Evolutionary conservation across 2,329 filamentous ascomycete genomes (phyloP), one percentile per base, ranked within the genome.

Genomic region (Furcasterigmium furcatum): DNA sequence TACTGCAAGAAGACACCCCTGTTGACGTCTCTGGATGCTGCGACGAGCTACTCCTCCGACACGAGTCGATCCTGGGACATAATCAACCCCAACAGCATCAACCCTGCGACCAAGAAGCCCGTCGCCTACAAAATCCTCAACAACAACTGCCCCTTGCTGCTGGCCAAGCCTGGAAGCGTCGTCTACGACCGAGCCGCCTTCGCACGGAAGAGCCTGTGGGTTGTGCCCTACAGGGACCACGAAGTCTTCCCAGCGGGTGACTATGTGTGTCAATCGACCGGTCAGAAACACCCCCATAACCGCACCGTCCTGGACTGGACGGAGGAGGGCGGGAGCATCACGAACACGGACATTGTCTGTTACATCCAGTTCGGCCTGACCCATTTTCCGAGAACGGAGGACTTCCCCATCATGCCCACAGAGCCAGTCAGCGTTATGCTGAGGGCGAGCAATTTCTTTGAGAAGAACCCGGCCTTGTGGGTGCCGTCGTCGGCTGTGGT

Each of bases 211-310:
- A n/a, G n/a, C n/a, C n/a, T 83, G 27, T 82, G 80, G 62, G 79
- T 80, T n/a, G 73, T 76, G 30, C 70, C 72, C 49, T 73, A 84
- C 60, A 66, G 68, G 29, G 79, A 83, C 54, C 72, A 76, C 45
- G 78, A 84, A 60, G 64, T 83, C 3, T 83, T 72, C 59, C 74
- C 80, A 0, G 80, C 79, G 3, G 81, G 81, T 4, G 68, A 74
- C 44, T 82, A 81, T 58, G 79, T 79, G 0, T 80, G 79, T 52
- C 80, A 84, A 57, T 78, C 74, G 39, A 62, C 75, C 52, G 70
- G 76, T 45, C 61, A 73, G 46, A 66, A 64, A 56, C n/a, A n/a
- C n/a, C 49, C 65, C 47, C 38, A 69, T 61, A 65, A 73, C 59
- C 49, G 48, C 75, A 76, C 30, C 61, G 67, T n/a, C n/a, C n/a